Evolutionary conservation across 2,329 filamentous ascomycete genomes (phyloP).

Genomic region (Fusarium keratoplasticum): DNA sequence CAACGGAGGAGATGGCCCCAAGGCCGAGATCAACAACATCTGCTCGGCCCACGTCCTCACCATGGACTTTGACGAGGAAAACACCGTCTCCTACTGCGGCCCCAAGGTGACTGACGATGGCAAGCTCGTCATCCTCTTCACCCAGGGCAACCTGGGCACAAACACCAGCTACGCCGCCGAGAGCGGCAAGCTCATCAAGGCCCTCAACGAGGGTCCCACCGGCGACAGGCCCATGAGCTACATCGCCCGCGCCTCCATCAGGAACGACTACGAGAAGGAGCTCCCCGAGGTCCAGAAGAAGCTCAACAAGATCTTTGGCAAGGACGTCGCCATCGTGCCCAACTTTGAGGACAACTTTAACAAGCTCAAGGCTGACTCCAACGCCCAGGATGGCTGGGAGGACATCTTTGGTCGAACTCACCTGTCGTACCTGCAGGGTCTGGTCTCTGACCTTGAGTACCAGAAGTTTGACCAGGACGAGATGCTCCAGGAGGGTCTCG

Average conservation of each 20-base stretch:
- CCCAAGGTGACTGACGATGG: slow-evolving; percentile 55
- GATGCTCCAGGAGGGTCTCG: slow-evolving; percentile 60
- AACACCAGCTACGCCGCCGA: slow-evolving; percentile 58
- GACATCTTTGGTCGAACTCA: slow-evolving; percentile 55
- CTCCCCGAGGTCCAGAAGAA: slow-evolving; percentile 52
- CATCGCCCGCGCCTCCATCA: slow-evolving; percentile 56
- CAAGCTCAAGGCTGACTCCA: slow-evolving; percentile 51
- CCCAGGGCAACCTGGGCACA: slow-evolving; percentile 54
- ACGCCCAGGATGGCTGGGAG: slow-evolving; percentile 54
- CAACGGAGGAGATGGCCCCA: slow-evolving; percentile 51
- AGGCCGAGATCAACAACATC: slow-evolving; percentile 62
- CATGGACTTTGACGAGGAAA: slow-evolving; percentile 58
- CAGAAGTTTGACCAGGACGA: slow-evolving; percentile 62
- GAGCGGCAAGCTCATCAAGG: slow-evolving; percentile 52
- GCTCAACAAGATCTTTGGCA: slow-evolving; percentile 53
- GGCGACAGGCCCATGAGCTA: slow-evolving; percentile 53
- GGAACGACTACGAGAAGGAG: slow-evolving; percentile 55
- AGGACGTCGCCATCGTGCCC: slow-evolving; percentile 59
- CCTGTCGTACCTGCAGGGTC: slow-evolving; percentile 57
- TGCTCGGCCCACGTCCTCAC: slow-evolving; percentile 57
- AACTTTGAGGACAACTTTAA: slow-evolving; percentile 60
- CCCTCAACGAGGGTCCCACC: slow-evolving; percentile 59
- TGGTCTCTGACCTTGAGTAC: slow-evolving; percentile 55
- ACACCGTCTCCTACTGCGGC: slow-evolving; percentile 58
- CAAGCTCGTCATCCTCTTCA: slow-evolving; percentile 62